A percentile compares a stretch with the other conserved stretches of the same genome.
Evolutionary conservation across 352 stramenopile species (phyloP).

Genomic region (Phytopythium montanum): DNA sequence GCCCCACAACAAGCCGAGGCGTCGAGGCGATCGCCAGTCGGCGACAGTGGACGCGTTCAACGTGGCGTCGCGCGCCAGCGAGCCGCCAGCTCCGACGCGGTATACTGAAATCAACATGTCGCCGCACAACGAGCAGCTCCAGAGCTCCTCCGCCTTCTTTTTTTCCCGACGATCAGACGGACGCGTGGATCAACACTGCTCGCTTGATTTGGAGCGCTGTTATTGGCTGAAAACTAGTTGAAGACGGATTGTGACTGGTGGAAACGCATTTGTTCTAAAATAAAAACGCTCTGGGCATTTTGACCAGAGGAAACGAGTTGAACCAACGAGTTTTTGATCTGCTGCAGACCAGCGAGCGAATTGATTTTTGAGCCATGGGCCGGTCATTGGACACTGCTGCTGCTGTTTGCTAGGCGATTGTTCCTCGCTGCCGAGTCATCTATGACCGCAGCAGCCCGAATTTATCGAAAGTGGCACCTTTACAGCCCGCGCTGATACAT

Average conservation of each 20-base stretch:
- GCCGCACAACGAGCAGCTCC: background rate
- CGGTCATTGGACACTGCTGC: too few species aligned
- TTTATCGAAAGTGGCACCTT: background rate
- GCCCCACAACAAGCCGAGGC: background rate
- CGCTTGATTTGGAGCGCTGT: background rate
- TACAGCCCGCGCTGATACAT: background rate
- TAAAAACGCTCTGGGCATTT: background rate
- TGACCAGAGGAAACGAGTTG: too few species aligned
- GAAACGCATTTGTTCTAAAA: background rate
- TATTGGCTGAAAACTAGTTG: background rate
- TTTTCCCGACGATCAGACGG: background rate
- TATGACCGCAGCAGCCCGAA: background rate
- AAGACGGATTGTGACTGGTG: background rate
- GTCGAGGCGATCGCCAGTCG: background rate
- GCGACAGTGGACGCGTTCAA: conserved; percentile 2
- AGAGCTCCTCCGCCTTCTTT: conserved; percentile 6
- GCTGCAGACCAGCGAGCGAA: too few species aligned
- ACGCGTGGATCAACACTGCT: background rate
- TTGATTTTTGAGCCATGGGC: too few species aligned
- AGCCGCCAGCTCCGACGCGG: background rate
- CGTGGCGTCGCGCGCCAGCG: conserved; percentile 6
- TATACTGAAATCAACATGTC: background rate
- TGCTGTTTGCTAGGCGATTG: too few species aligned
- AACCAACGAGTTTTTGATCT: too few species aligned
- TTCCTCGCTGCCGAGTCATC: background rate